Evolutionary conservation across 1,284 basidiomycete genomes (phyloP), one percentile per base, ranked within the genome.

Genomic region (Ustilago vetiveriae): DNA sequence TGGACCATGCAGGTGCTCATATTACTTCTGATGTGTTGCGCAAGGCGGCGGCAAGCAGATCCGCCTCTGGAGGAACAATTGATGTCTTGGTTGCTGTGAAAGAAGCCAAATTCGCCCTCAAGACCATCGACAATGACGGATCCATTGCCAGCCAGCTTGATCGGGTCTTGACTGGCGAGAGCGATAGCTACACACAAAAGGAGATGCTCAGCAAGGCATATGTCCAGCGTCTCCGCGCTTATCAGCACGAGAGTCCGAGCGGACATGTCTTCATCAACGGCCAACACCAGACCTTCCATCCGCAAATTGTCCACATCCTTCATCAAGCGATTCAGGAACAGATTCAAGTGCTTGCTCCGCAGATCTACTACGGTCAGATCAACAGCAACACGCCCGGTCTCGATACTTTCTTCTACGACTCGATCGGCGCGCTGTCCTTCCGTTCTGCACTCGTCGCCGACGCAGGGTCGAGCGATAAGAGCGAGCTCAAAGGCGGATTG

Each of bases 341-440:
- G 50, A 47, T 67, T 14, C 67, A 75, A 38, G 41, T 47, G 19
- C 51, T 79, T 6, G 74, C 69, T 2, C 65, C 62, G 23, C 55
- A 92, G 88, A 83, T 93, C 14, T 90, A 91, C 79, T 82, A 83
- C 41, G 87, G 88, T 3, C 82, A 85, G 29, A 78, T 94, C 16
- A 85, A 84, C 3, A 89, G 92, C 39, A 84, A 85, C 2, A 56
- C 52, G 9, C 84, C 87, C 51, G 85, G 47, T 1, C 46, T 93
- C 43, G 83, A 88, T 11, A 90, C 86, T 6, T 92, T 90, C 83
- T 97, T 97, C 84, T 98, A 96, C 80, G 92, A 96, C 77, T 86
- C 93, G 3, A 90, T 92, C 0, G 87, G 86, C 0, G 88, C 91
- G 0, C 85, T 86, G 37, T 84, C 85, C 54, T 85, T 89, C 22